Evolutionary conservation across 257 asterid species (phyloP), one percentile per base, ranked within the genome.

Genomic region (Fraxinus quadrangulata): DNA sequence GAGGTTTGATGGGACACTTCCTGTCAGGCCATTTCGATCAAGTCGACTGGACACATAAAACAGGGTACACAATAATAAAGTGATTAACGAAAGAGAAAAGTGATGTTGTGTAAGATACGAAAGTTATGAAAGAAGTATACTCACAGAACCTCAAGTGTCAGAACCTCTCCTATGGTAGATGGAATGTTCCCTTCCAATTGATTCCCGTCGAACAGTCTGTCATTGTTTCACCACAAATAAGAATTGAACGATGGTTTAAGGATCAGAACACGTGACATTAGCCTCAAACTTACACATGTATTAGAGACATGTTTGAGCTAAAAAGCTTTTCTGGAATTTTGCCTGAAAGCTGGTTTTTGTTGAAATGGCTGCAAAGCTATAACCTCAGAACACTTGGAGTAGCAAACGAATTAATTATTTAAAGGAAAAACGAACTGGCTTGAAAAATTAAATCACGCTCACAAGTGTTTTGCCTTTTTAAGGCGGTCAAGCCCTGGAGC

Each of bases 391-490:
- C 45, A 78, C 66, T 49, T 10, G 37, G n/a, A 36, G 5, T 8
- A 70, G 21, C n/a, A 13, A 77, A 14, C 0, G n/a, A 6, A 40
- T 5, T 54, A 54, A 54, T 54, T 54, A 54, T 54, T 1, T 54
- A 54, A 75, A 72, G 31, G 59, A 26, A 51, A 39, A 8, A 39
- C 0, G 45, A 39, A 39, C 12, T 14, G 2, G 30, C 5, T 4
- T 17, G 36, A 11, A 26, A 67, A 26, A 70, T 13, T 30, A 51
- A 73, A 56, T 33, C 33, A 24, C 56, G 79, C 97, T 91, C 79
- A 94, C 99, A 94, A 92, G 89, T 94, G 99, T 82, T 91, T 92
- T 17, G 98, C 96, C 84, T 85, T 92, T 85, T 89, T 91, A 34
- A 94, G 94, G 67, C 88, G 95, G 84, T 94, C 96, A 77, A 92